These are phyloP conservation scores for Vinca minor DNA, from an alignment of 257 asterid genomes.

Conservation along the genomic window DNA sequence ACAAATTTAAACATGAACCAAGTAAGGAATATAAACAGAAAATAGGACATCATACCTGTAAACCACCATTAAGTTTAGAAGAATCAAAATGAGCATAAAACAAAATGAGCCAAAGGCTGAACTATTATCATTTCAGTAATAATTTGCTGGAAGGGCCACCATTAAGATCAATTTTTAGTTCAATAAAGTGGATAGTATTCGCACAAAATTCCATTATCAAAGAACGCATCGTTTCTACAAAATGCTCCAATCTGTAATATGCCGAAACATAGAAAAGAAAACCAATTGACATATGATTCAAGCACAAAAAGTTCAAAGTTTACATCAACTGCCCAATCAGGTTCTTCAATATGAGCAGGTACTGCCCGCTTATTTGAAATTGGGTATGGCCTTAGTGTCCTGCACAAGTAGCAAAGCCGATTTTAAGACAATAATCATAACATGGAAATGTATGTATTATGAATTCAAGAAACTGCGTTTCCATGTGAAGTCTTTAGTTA, in stretches of 20 bases:
- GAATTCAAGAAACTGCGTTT: background rate
- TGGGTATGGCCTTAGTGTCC: conserved; percentile 72
- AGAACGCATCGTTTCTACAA: background rate
- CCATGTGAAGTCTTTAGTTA: background rate
- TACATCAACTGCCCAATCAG: conserved; percentile 96
- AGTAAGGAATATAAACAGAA: background rate
- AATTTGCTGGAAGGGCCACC: background rate
- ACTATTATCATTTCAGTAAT: background rate
- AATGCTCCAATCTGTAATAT: background rate
- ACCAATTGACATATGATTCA: conserved; percentile 7
- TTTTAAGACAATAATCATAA: conserved; percentile 4
- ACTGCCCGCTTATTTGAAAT: conserved; percentile 59
- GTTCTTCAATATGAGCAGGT: conserved; percentile 72
- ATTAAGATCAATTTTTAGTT: background rate
- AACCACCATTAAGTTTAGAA: background rate
- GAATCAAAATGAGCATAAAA: background rate
- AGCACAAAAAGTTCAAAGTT: conserved; percentile 27
- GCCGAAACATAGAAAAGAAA: conserved; percentile 7
- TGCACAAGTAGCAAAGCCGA: conserved; percentile 17
- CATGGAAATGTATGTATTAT: background rate
- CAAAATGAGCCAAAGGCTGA: background rate
- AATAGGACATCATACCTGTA: background rate
- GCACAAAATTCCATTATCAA: background rate
- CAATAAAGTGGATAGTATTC: background rate
- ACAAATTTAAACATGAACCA: conserved; percentile 10